Evolutionary conservation across 495 filamentous ascomycete genomes (phyloP), one percentile per base, ranked within the genome.

Genomic region (Lasiosphaeris hirsuta): DNA sequence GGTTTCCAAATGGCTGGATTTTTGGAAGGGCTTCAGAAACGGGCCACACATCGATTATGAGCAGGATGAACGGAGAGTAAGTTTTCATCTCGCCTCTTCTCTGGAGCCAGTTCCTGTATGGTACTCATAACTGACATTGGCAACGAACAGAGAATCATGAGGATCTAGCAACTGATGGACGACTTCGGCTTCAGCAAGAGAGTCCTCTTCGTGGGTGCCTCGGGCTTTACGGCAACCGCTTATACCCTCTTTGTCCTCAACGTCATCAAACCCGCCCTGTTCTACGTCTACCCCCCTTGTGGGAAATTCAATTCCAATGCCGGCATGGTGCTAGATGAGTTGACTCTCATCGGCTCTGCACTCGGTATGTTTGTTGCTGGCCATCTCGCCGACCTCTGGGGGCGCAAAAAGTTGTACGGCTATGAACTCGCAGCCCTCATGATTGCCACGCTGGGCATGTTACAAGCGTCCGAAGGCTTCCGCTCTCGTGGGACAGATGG

Each of bases 401-500:
- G 84, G 7, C 73, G 84, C n/a, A 78, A 78, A 59, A 80, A 75
- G 56, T 75, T 86, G 69, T 87, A 87, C 59, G 84, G 84, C 17
- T 62, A 81, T 2, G 84, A 85, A 63, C 71, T 87, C 54, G 65
- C 81, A 9, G 64, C 85, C 14, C 67, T 84, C 13, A 74, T 76
- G 30, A 47, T 70, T 40, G 65, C 64, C 13, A 85, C 84, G 0
- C 62, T 86, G 3, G 82, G 83, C 2, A 69, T 85, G 6, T 77
- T 77, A 9, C 60, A 66, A 48, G 57, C 62, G 15, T 67, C 67
- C 7, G 78, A 82, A 67, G 67, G 67, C 11, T 65, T 53, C 51
- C 17, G 54, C 8, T 30, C 17, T n/a, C n/a, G n/a, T n/a, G n/a
- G n/a, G n/a, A n/a, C n/a, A n/a, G n/a, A n/a, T n/a, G n/a, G n/a